Conservation (phyloP, 2,329 filamentous ascomycete species). For the Talaromyces sp. region DNA sequence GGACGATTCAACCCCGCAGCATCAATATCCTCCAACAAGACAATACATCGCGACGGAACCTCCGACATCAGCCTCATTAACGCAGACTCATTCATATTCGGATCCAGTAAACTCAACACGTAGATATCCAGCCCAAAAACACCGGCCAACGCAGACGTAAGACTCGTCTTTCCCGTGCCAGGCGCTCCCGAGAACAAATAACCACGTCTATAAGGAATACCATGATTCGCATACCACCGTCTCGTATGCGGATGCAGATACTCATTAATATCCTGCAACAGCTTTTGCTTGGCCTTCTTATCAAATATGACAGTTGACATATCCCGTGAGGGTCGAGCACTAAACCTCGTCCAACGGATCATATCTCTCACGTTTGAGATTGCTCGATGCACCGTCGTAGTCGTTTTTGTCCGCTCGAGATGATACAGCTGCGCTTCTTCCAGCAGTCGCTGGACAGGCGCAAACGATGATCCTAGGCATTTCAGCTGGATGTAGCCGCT, state of each 20-base stretch:
- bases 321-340: conserved; percentile 65
- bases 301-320: conserved; percentile 75
- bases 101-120: conserved; percentile 61
- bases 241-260: conserved; percentile 67
- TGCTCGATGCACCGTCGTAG: conserved; percentile 59
- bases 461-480: conserved; percentile 22
- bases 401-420: conserved; percentile 35
- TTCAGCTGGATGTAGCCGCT: conserved; percentile 21
- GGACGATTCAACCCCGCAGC: conserved; percentile 56
- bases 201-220: conserved; percentile 72
- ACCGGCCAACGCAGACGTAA: conserved; percentile 65
- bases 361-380: conserved; percentile 40
- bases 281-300: conserved; percentile 61
- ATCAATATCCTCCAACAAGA: conserved; percentile 69
- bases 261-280: conserved; percentile 73
- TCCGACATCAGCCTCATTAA: conserved; percentile 59
- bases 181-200: conserved; percentile 77
- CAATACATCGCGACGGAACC: conserved; percentile 63
- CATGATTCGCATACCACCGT: conserved; percentile 71
- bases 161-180: conserved; percentile 71
- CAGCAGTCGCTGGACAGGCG: conserved; percentile 27
- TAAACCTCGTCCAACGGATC: conserved; percentile 57
- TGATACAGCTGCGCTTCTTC: conserved; percentile 55
- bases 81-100: conserved; percentile 62
- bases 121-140: conserved; percentile 67